These are phyloP conservation scores for Cyberlindnera veronae DNA, from an alignment of 805 yeast species.

Conservation along the genomic window DNA sequence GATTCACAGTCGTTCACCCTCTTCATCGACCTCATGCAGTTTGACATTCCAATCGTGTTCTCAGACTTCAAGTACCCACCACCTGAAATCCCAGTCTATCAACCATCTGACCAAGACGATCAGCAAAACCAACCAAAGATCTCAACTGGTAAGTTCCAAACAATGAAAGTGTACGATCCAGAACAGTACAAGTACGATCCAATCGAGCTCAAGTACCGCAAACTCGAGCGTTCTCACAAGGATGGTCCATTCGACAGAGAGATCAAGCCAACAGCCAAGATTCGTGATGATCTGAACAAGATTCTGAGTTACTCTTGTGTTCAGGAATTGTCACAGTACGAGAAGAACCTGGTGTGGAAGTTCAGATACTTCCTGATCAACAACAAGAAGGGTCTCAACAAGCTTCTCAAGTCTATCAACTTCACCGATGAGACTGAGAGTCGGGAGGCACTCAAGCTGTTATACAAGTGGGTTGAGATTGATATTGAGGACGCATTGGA, in stretches of 20 bases:
- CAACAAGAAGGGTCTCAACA: constrained; percentile 65
- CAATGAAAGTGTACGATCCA: constrained; percentile 57
- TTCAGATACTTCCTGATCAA: constrained; percentile 78
- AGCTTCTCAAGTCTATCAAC: constrained; percentile 81
- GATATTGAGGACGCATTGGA: constrained; percentile 86
- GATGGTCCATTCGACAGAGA: constrained; percentile 76
- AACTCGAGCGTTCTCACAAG: constrained; percentile 79
- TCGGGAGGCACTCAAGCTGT: constrained; percentile 68
- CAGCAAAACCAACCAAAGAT: constrained; percentile 26
- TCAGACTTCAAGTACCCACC: constrained; percentile 49
- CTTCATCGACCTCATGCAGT: constrained; percentile 56
- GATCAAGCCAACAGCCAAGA: constrained; percentile 80
- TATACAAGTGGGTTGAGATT: constrained; percentile 69
- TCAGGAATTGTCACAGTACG: constrained; percentile 73
- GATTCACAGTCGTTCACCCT: constrained; percentile 35
- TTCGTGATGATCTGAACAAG: constrained; percentile 66
- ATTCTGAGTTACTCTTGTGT: constrained; percentile 81
- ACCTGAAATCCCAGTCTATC: constrained; percentile 34
- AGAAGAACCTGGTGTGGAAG: constrained; percentile 86
- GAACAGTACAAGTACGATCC: constrained; percentile 72
- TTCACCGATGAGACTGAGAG: constrained; percentile 85
- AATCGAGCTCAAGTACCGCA: constrained; percentile 81
- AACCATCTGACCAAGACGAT: constrained; percentile 40
- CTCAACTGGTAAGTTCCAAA: constrained; percentile 32
- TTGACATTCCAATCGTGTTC: constrained; percentile 70